Evolutionary conservation across 345 rosid species (phyloP).

Genomic region (Lepidium africanum): DNA sequence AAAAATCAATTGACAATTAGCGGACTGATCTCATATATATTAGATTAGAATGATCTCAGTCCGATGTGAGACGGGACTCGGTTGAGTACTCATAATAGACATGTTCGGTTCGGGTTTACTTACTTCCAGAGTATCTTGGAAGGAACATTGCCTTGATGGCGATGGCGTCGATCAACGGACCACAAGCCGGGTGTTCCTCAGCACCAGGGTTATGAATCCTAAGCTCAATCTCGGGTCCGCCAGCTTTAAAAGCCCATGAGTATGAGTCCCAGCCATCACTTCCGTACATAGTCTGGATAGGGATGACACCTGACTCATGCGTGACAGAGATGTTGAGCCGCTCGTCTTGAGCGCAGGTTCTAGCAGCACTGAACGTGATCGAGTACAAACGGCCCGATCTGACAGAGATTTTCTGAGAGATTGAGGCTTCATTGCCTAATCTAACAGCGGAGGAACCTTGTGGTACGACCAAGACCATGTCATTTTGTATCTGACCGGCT

Average conservation of each 20-base stretch:
- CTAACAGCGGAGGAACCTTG: conserved; percentile 59
- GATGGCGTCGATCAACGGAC: conserved; percentile 66
- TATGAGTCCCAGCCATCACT: conserved; percentile 84
- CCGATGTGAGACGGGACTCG: too few relatives aligned
- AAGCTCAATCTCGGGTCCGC: conserved; percentile 33
- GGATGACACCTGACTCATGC: conserved; percentile 65
- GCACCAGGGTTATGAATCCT: conserved; percentile 66
- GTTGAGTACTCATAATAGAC: too few relatives aligned
- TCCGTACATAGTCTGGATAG: conserved; percentile 80
- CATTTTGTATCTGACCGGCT: conserved; percentile 83
- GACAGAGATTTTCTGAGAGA: conserved; percentile 54
- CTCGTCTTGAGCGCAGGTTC: conserved; percentile 88
- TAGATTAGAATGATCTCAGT: too few relatives aligned
- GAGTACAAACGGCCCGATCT: conserved; percentile 44
- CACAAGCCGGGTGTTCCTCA: conserved; percentile 75
- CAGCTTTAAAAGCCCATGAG: conserved; percentile 68
- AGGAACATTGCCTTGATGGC: conserved; percentile 46
- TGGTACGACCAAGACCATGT: conserved; percentile 81
- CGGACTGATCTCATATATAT: too few relatives aligned
- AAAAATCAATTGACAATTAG: too few relatives aligned
- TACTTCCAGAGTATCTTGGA: conserved; percentile 43
- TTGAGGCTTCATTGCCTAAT: conserved; percentile 69
- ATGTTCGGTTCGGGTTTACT: not conserved
- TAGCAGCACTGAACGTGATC: conserved; percentile 62
- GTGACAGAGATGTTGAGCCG: conserved; percentile 59